Conservation (phyloP, 169 alveolate species). For the Plasmodium chabaudi region DNA sequence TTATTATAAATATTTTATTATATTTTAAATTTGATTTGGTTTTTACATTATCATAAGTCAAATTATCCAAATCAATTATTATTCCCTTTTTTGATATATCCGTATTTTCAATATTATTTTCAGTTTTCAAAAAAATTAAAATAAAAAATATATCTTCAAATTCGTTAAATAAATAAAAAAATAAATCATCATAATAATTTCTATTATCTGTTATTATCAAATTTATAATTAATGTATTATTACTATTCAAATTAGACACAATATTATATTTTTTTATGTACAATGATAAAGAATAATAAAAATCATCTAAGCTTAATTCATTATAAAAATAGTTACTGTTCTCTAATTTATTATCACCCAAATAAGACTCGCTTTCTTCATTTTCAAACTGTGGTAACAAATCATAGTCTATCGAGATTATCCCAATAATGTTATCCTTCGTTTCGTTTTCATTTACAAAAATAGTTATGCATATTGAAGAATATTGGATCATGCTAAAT, state of each 20-base stretch:
- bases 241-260: slow-evolving; percentile 14
- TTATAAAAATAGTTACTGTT: background rate
- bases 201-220: slow-evolving; percentile 16
- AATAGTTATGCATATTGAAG: slow-evolving; percentile 47
- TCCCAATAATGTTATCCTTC: slow-evolving; percentile 15
- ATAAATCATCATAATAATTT: slow-evolving; percentile 28
- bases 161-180: slow-evolving; percentile 17
- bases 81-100: slow-evolving; percentile 16
- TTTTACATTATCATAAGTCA: background rate
- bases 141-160: slow-evolving; percentile 39
- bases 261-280: slow-evolving; percentile 40
- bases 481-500: slow-evolving; percentile 32
- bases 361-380: background rate
- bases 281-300: slow-evolving; percentile 29
- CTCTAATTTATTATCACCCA: background rate
- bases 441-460: slow-evolving; percentile 15
- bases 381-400: background rate
- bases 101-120: slow-evolving; percentile 9
- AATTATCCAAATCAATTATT: slow-evolving; percentile 17
- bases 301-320: slow-evolving; percentile 1
- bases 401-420: slow-evolving; percentile 48
- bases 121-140: slow-evolving; percentile 27
- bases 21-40: background rate
- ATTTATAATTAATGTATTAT: slow-evolving; percentile 48
- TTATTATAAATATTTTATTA: slow-evolving; percentile 10